Percentiles rank a stretch among this genome's conserved stretches.
These are phyloP conservation scores for Geotrichum ghanense DNA, from an alignment of 805 yeast species.

Conservation along the genomic window DNA sequence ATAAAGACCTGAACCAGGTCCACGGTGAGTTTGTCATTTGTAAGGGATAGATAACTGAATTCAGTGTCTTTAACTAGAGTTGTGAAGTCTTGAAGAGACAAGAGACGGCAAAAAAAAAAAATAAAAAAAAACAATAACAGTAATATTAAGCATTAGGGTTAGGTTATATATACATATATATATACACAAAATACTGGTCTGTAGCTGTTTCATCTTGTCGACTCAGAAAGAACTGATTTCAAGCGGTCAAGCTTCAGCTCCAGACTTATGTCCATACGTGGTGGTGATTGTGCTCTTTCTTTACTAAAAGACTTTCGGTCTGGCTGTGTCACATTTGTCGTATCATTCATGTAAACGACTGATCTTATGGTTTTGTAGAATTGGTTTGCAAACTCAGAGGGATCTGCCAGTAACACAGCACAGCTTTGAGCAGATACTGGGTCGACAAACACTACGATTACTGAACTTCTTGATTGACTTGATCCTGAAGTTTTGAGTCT, in stretches of 20 bases:
- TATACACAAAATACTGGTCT: too few relatives aligned
- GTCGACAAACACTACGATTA: not conserved
- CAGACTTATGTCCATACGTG: not conserved
- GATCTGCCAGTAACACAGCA: not conserved
- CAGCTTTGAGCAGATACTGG: not conserved
- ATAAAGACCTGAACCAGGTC: constrained; percentile 17
- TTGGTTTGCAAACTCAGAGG: not conserved
- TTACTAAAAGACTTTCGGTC: not conserved
- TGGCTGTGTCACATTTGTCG: not conserved
- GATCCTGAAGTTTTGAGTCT: not conserved
- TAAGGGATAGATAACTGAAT: not conserved
- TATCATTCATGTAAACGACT: not conserved
- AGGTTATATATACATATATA: not conserved
- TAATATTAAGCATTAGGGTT: not conserved
- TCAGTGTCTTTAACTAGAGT: not conserved
- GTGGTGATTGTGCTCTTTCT: not conserved
- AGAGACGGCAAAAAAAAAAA: too few relatives aligned
- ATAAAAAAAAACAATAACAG: too few relatives aligned
- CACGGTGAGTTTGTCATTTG: constrained; percentile 8
- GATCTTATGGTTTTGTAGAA: not conserved
- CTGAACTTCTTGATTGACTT: not conserved
- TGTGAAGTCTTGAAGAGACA: not conserved
- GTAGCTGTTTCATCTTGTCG: too few relatives aligned
- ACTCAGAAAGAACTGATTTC: too few relatives aligned
- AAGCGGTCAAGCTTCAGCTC: not conserved